A percentile compares a stretch with the other conserved stretches of the same genome.
phyloP scores from a whole-genome alignment of 768 basidiomycete species.

The Mycena alexandri region DNA sequence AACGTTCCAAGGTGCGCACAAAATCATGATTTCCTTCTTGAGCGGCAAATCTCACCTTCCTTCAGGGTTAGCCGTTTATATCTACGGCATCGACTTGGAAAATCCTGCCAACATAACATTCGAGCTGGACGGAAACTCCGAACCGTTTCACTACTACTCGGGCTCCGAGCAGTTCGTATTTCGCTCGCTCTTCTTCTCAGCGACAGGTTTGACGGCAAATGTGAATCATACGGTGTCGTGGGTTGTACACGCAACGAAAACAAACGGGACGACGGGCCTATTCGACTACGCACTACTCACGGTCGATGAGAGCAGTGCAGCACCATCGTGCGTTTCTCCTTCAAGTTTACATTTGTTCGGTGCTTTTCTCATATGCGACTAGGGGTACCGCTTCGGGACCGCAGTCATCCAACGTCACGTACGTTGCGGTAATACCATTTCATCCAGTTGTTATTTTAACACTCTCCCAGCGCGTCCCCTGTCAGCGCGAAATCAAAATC shows the following conservation, averaged over 20 bases:
- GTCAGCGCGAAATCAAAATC: not conserved
- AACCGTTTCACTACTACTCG: conserved; percentile 20
- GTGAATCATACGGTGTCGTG: conserved; percentile 30
- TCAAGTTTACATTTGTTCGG: not conserved
- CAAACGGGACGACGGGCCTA: conserved; percentile 24
- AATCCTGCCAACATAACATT: conserved; percentile 33
- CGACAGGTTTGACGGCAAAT: not conserved
- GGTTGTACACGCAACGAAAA: conserved; percentile 20
- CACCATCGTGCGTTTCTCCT: conserved; percentile 1
- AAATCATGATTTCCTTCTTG: not conserved
- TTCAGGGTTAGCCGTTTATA: conserved; percentile 24
- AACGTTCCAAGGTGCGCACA: conserved; percentile 28
- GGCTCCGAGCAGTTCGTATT: conserved; percentile 31
- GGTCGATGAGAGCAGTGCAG: not conserved
- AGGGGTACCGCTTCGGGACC: too few species aligned
- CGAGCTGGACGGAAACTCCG: conserved; percentile 3
- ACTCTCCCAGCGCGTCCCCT: not conserved
- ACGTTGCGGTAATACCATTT: not conserved
- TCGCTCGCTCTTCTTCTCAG: conserved; percentile 29
- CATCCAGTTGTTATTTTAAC: not conserved
- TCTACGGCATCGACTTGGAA: conserved; percentile 34
- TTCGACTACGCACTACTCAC: conserved; percentile 34
- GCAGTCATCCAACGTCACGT: too few species aligned
- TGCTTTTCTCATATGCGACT: not conserved
- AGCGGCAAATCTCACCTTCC: not conserved